Percentiles rank a stretch among this genome's conserved stretches.
These are phyloP conservation scores for Diplocarpon mali DNA, from an alignment of 2,329 filamentous ascomycete genomes.

Conservation along the genomic window DNA sequence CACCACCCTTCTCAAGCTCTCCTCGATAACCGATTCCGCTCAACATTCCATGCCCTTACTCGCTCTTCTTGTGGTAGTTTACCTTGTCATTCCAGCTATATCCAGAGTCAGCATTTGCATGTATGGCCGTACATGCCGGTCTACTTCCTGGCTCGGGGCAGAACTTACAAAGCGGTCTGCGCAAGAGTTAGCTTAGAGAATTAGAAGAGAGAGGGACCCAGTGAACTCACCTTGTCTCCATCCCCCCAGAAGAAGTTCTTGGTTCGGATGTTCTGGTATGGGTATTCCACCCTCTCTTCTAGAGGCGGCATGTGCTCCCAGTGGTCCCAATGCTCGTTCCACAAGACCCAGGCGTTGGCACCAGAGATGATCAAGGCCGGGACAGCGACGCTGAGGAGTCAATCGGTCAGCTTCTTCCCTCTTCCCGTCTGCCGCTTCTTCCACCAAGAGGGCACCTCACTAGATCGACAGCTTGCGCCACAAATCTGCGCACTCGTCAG, in stretches of 20 bases:
- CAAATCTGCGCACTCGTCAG: slow-evolving; percentile 51
- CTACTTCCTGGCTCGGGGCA: background rate
- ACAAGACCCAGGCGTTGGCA: slow-evolving; percentile 82
- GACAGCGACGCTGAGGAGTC: slow-evolving; percentile 52
- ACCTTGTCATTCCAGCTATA: slow-evolving; percentile 83
- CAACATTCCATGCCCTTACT: slow-evolving; percentile 4
- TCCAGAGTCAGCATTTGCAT: slow-evolving; percentile 11
- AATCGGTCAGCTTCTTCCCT: slow-evolving; percentile 13
- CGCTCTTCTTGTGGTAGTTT: slow-evolving; percentile 75
- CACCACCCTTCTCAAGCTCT: background rate
- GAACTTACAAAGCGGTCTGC: slow-evolving; percentile 54
- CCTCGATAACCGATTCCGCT: background rate
- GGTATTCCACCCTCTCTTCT: slow-evolving; percentile 86
- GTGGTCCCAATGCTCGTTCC: slow-evolving; percentile 97
- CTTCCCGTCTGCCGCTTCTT: background rate
- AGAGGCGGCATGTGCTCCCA: slow-evolving; percentile 73
- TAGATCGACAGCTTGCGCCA: slow-evolving; percentile 96
- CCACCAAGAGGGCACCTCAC: slow-evolving; percentile 45
- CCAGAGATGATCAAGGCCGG: slow-evolving; percentile 61
- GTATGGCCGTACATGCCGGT: background rate
- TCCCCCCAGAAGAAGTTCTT: slow-evolving; percentile 96
- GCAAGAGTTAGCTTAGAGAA: slow-evolving; percentile 8
- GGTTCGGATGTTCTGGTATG: slow-evolving; percentile 94
- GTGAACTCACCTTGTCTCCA: slow-evolving; percentile 71
- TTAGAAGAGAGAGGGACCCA: slow-evolving; percentile 7